Percentiles rank a stretch among this genome's conserved stretches.
These are phyloP conservation scores for Solanum medicagineum DNA, from an alignment of 257 asterid genomes.

Conservation along the genomic window DNA sequence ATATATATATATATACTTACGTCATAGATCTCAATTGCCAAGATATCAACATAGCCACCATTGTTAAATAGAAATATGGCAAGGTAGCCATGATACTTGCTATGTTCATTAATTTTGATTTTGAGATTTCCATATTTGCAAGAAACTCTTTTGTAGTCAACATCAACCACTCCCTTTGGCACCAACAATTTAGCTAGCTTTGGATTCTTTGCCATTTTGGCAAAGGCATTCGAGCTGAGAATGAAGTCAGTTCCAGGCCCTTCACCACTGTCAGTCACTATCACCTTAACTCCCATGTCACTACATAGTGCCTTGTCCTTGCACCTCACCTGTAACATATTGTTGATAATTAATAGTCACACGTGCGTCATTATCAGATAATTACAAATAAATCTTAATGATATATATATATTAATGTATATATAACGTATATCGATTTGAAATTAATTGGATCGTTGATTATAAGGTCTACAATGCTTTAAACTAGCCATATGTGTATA, in stretches of 20 bases:
- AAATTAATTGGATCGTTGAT: no score
- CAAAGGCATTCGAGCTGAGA: slow-evolving; percentile 2
- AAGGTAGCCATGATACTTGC: slow-evolving; percentile 9
- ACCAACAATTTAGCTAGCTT: not conserved
- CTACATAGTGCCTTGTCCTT: slow-evolving; percentile 8
- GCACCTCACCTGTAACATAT: slow-evolving; percentile 18
- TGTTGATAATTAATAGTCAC: not conserved
- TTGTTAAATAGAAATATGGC: slow-evolving; percentile 1
- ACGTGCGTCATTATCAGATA: no score
- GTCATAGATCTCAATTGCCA: not conserved
- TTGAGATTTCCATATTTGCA: slow-evolving; percentile 4
- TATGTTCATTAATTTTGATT: slow-evolving; percentile 5
- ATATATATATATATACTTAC: not conserved
- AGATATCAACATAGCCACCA: slow-evolving; percentile 6
- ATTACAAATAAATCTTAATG: no score
- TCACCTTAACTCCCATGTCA: slow-evolving; percentile 10
- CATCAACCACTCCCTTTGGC: slow-evolving; percentile 13
- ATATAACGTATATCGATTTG: no score
- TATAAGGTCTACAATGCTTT: no score
- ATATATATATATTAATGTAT: no score
- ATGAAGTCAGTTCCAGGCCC: slow-evolving; percentile 14
- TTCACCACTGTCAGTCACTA: slow-evolving; percentile 14
- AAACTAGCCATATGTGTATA: no score
- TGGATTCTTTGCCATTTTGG: slow-evolving; percentile 2
- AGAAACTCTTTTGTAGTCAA: slow-evolving; percentile 9